Base-by-base conservation (phyloP, 495 filamentous ascomycete species). In the Venustampulla echinocandica region DNA sequence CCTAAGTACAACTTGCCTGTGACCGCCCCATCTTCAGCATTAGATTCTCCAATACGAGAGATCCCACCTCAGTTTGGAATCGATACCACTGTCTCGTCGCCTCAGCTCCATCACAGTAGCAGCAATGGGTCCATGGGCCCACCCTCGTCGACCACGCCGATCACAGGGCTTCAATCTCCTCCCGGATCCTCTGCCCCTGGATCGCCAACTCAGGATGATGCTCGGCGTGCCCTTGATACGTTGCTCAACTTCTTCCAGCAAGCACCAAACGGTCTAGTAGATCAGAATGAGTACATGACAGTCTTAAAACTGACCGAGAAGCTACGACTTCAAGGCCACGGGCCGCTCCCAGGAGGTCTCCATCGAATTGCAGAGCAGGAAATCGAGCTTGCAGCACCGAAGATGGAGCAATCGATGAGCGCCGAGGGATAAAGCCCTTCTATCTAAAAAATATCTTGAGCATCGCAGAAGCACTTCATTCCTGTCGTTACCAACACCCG, bases 131-230 rank as follows among this genome's bases (percentile, higher is more conserved):
- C 73, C 47, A 60, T 76, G 47, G 57, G 62, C 36, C 68, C 65
- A 17, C 60, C 71, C 34, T 64, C 70, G 4, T 64, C 63, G 2
- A 68, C 61, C 11, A 71, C 69, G 0, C 61, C 68, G 0, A 39
- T 65, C 5, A 63, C 58, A 13, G 65, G 65, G 21, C 60, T 67
- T 0, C 63, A 63, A 19, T 59, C 59, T 22, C 61, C 59, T n/a
- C 58, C 64, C 34, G 65, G 65, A 3, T 74, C 69, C 1, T 56
- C 57, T 36, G 69, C 69, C 23, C 73, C 69, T 1, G 67, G 69
- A n/a, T 82, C 83, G 0, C 89, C 90, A 0, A 90, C 85, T 0
- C 87, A 88, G 59, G 92, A 96, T 50, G 90, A 98, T 59, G 92
- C 92, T 0, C 73, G 82, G 21, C 75, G 77, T 27, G 93, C 92